Conservation (phyloP, 2,329 filamentous ascomycete genomes). For the Colletotrichum melonis region DNA sequence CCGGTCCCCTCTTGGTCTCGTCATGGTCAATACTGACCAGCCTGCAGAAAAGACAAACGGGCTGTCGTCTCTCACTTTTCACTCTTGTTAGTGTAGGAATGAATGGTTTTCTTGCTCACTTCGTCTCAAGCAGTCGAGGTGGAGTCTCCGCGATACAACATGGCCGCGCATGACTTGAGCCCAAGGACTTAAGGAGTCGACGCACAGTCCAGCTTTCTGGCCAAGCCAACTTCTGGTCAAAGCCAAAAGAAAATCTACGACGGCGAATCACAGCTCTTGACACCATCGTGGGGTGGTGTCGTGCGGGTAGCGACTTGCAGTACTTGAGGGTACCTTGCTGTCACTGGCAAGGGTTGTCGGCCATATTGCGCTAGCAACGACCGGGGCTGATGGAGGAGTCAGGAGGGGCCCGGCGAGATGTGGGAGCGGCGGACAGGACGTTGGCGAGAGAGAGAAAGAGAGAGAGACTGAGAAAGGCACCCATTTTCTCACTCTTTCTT, state of each 20-base stretch:
- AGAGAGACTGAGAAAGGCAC: slow-evolving; percentile 7
- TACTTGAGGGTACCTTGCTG: slow-evolving; percentile 26
- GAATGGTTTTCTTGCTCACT: not conserved
- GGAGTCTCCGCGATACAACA: slow-evolving; percentile 28
- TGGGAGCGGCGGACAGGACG: not conserved
- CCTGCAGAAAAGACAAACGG: not conserved
- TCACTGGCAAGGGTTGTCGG: slow-evolving; percentile 7
- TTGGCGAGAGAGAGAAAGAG: not conserved
- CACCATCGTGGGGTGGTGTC: slow-evolving; percentile 16
- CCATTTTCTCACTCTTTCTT: not conserved
- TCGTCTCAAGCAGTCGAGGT: not conserved
- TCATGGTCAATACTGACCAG: not conserved
- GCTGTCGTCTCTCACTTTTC: not conserved
- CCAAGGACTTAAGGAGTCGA: slow-evolving; percentile 13
- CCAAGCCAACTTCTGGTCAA: slow-evolving; percentile 9
- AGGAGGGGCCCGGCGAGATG: not conserved
- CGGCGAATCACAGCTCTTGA: slow-evolving; percentile 17
- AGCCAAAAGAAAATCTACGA: slow-evolving; percentile 24
- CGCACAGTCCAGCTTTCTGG: slow-evolving; percentile 23
- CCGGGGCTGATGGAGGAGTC: slow-evolving; percentile 29
- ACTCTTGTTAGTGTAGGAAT: not conserved
- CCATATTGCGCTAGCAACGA: slow-evolving; percentile 32
- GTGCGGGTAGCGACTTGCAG: slow-evolving; percentile 11
- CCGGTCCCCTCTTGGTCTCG: slow-evolving; percentile 21
- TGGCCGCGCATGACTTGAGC: slow-evolving; percentile 19